A percentile compares a stretch with the other conserved stretches of the same genome.
phyloP scores from a whole-genome alignment of 2,329 filamentous ascomycete species.

The Sclerotiophoma versabilis region DNA sequence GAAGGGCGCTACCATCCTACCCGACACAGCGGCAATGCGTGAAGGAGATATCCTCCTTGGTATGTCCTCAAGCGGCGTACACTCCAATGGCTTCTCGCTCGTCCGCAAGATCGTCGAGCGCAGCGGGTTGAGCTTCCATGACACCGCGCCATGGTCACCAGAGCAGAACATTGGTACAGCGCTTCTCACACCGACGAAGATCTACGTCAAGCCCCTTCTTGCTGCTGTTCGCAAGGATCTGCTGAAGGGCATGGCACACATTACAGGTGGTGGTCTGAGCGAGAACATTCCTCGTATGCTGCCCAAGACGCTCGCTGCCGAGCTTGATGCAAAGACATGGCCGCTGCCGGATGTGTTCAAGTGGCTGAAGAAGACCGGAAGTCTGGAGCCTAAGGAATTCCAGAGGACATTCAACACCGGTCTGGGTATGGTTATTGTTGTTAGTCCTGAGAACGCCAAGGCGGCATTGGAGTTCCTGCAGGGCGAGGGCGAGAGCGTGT shows the following conservation, averaged over 20 bases:
- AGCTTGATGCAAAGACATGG: constrained; percentile 81
- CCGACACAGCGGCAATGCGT: constrained; percentile 76
- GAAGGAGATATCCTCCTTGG: constrained; percentile 86
- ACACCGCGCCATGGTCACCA: constrained; percentile 77
- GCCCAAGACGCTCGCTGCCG: constrained; percentile 76
- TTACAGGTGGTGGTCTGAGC: constrained; percentile 89
- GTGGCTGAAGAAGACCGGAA: constrained; percentile 81
- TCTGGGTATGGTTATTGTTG: constrained; percentile 90
- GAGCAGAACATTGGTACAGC: constrained; percentile 72
- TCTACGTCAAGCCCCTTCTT: constrained; percentile 87
- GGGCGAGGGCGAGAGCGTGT: constrained; percentile 77
- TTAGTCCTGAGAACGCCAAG: constrained; percentile 69
- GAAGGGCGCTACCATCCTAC: constrained; percentile 71
- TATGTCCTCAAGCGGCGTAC: constrained; percentile 82
- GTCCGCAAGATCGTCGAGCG: constrained; percentile 85
- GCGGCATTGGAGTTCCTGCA: constrained; percentile 67
- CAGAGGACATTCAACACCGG: constrained; percentile 94
- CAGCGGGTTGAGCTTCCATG: constrained; percentile 73
- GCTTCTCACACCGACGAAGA: constrained; percentile 87
- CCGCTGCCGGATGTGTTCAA: constrained; percentile 78
- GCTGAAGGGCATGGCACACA: constrained; percentile 93
- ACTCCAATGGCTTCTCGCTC: constrained; percentile 98
- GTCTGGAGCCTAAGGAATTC: constrained; percentile 80
- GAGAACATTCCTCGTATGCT: constrained; percentile 97
- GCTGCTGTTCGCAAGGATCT: constrained; percentile 66